phyloP scores from a whole-genome alignment of 768 basidiomycete species.

The Fomitopsis pulvina region DNA sequence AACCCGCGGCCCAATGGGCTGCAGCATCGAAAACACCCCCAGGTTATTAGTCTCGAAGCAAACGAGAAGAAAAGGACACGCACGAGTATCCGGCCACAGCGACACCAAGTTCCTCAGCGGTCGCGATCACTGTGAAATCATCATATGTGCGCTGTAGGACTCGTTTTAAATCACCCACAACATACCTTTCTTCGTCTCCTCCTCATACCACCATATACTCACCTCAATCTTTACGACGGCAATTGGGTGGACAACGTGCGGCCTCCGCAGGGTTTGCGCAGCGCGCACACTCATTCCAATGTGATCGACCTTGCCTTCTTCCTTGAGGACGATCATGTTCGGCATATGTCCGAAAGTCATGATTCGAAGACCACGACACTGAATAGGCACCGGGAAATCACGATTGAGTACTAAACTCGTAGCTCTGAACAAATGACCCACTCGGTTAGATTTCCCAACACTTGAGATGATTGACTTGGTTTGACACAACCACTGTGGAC shows the following conservation, averaged over 20 bases:
- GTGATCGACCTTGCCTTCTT: slow-evolving; percentile 53
- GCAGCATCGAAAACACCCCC: not conserved
- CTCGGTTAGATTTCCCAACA: no score
- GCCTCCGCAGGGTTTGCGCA: slow-evolving; percentile 37
- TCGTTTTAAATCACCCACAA: not conserved
- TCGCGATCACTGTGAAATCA: slow-evolving; percentile 38
- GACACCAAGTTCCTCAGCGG: slow-evolving; percentile 49
- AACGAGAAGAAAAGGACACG: slow-evolving; percentile 9
- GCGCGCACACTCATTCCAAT: slow-evolving; percentile 55
- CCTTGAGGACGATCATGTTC: slow-evolving; percentile 36
- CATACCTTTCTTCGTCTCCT: slow-evolving; percentile 39
- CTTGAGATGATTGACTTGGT: no score
- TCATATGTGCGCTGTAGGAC: not conserved
- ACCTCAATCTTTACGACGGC: slow-evolving; percentile 62
- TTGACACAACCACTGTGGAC: no score
- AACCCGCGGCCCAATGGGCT: slow-evolving; percentile 51
- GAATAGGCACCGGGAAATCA: no score
- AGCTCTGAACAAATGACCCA: no score
- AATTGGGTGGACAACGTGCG: slow-evolving; percentile 41
- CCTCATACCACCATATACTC: slow-evolving; percentile 53
- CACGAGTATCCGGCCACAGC: slow-evolving; percentile 57
- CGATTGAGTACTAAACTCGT: no score
- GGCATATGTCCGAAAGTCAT: no score
- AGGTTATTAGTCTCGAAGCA: no score
- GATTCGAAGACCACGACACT: no score